These are phyloP conservation scores for Colletotrichum gigasporum DNA, from an alignment of 2,329 filamentous ascomycete genomes.

Conservation along the genomic window DNA sequence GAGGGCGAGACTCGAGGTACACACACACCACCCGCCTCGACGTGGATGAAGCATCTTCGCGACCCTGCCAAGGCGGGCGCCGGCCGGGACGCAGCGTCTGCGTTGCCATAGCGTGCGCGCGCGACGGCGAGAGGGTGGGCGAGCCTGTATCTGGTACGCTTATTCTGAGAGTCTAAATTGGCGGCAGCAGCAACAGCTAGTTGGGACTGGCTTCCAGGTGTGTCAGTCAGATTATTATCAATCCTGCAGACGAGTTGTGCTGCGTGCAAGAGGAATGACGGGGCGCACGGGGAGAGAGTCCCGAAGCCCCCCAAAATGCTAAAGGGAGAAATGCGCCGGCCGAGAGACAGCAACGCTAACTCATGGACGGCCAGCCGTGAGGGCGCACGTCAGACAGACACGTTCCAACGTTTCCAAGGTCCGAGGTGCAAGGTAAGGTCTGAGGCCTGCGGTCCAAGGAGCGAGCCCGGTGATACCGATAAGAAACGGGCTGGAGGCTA, in stretches of 20 bases:
- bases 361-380: not conserved
- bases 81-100: constrained; percentile 10
- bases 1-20: not conserved
- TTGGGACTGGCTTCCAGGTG: constrained; percentile 13
- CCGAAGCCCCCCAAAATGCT: no score
- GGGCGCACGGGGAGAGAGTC: not conserved
- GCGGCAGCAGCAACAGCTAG: not conserved
- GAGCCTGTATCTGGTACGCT: no score
- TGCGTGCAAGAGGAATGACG: not conserved
- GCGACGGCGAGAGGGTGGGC: not conserved
- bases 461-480: constrained; percentile 13
- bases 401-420: constrained; percentile 9
- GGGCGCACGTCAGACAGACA: constrained; percentile 17
- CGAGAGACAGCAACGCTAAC: not conserved
- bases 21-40: no score
- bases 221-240: not conserved
- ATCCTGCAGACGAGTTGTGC: not conserved
- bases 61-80: constrained; percentile 30
- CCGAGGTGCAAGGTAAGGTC: no score
- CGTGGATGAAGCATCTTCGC: constrained; percentile 19
- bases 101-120: constrained; percentile 18
- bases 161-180: constrained; percentile 6
- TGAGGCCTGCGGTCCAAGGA: no score
- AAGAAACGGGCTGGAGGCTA: constrained; percentile 15
- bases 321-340: not conserved